Percentiles rank a stretch among this genome's conserved stretches.
phyloP scores from a whole-genome alignment of 495 filamentous ascomycete genomes.

The Penicillium psychrofluorescens region DNA sequence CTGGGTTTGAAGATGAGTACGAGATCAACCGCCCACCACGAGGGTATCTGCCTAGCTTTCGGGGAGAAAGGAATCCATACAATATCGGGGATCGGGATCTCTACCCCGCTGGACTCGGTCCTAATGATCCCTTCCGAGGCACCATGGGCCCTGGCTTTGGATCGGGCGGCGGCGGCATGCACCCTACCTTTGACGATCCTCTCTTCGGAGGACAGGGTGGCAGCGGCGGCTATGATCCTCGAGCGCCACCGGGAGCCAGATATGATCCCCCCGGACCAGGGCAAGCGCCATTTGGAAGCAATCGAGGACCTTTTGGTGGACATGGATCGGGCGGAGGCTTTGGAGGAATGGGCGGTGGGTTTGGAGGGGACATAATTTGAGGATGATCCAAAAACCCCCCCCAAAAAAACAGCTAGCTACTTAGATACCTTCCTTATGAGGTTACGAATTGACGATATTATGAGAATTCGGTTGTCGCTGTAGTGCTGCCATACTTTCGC shows the following conservation, averaged over 20 bases:
- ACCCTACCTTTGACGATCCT: conserved; percentile 91
- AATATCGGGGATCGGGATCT: conserved; percentile 78
- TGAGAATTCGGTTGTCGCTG: neutral
- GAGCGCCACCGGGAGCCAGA: conserved; percentile 49
- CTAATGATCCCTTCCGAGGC: conserved; percentile 70
- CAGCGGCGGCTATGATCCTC: conserved; percentile 33
- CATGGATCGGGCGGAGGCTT: conserved; percentile 33
- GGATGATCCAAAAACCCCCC: neutral
- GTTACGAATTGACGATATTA: too few species aligned
- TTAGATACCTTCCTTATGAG: too few species aligned
- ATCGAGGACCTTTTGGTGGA: conserved; percentile 33
- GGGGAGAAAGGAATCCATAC: conserved; percentile 46
- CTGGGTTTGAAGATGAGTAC: conserved; percentile 90
- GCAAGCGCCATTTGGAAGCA: conserved; percentile 41
- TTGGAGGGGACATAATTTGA: conserved; percentile 65
- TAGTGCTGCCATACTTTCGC: neutral
- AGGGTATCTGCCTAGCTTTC: conserved; percentile 32
- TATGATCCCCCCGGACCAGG: conserved; percentile 86
- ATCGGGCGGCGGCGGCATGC: conserved; percentile 69
- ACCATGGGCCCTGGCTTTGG: conserved; percentile 49
- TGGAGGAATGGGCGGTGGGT: conserved; percentile 55
- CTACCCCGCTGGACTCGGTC: conserved; percentile 80
- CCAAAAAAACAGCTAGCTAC: neutral
- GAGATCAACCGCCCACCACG: conserved; percentile 67
- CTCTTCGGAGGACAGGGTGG: conserved; percentile 63